A percentile compares a stretch with the other conserved stretches of the same genome.
These are phyloP conservation scores for Thraustochytrium sp. DNA, from an alignment of 352 stramenopile genomes.

Conservation along the genomic window DNA sequence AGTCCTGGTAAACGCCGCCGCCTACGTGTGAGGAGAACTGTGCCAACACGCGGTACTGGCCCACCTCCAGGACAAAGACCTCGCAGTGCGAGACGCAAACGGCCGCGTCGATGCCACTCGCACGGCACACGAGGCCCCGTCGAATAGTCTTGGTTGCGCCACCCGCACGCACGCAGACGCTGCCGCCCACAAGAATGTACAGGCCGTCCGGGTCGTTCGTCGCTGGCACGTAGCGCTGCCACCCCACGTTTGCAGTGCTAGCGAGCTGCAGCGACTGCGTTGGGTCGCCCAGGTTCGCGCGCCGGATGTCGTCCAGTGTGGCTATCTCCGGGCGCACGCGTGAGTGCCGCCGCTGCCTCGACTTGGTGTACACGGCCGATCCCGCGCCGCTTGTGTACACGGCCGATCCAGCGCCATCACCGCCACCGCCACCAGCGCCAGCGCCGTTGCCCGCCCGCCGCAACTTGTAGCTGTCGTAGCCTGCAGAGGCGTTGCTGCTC, in stretches of 20 bases:
- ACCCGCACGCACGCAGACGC: background rate
- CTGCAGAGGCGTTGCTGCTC: too few relatives aligned
- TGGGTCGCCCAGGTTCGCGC: background rate
- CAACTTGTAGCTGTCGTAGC: too few relatives aligned
- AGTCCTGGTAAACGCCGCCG: background rate
- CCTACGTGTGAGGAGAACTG: conserved; percentile 4
- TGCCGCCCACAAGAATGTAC: background rate
- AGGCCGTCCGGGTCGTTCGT: background rate
- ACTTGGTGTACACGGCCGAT: too few relatives aligned
- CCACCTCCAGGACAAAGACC: conserved; percentile 11
- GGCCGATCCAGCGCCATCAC: too few relatives aligned
- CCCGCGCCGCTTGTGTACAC: too few relatives aligned
- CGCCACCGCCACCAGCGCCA: too few relatives aligned
- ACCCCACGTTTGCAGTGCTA: background rate
- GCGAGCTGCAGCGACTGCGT: background rate
- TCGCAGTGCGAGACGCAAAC: background rate
- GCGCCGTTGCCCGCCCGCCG: too few relatives aligned
- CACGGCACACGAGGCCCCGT: background rate
- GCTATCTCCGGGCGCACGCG: background rate
- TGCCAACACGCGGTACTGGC: background rate
- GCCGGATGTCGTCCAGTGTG: background rate
- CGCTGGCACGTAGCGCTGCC: background rate
- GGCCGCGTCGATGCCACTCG: background rate
- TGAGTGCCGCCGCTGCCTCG: too few relatives aligned
- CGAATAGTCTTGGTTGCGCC: background rate